Evolutionary conservation across 768 basidiomycete genomes (phyloP), one percentile per base, ranked within the genome.

Genomic region (Russula abietina): DNA sequence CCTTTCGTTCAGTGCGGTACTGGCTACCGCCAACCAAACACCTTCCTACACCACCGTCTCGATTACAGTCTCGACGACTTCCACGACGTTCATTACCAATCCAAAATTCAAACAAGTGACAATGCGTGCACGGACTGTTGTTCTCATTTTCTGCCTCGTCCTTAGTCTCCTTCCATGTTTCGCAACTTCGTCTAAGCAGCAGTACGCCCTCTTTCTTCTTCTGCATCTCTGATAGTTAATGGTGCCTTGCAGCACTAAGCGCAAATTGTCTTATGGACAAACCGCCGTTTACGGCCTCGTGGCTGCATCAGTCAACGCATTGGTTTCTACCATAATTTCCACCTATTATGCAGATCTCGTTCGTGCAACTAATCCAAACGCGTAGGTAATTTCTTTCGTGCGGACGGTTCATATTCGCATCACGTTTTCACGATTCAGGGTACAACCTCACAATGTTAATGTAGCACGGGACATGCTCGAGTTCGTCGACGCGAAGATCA

Each of bases 1-100:
- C 33, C 30, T 12, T 17, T 28, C 50, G 14, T 36, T 62, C 49
- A 32, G 52, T 52, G 3, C 28, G 55, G 61, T 62, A 36, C 60
- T 49, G 60, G 60, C 49, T 61, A 61, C 53, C 53, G 28, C 49
- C 33, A 17, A 32, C 41, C 22, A 17, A 28, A 19, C 14, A 12
- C 19, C 19, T 19, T 55, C 28, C 28, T 49, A 39, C 33, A 36
- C 26, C 26, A 9, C n/a, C 11, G 36, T 36, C 36, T 36, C 36
- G 36, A 36, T 14, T 36, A 36, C 12, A 36, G 36, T 19, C 39
- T 10, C 5, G 46, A 30, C 9, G 39, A 32, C 46, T 6, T 24
- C 2, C 19, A 41, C 41, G n/a, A 43, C 32, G 33, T 24, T 43
- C 50, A 26, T 36, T n/a, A 1, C 17, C 59, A 28, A 46, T 36